A percentile compares a stretch with the other conserved stretches of the same genome.
Conservation (phyloP, 139 green algal species). For the Monoraphidium neglectum region DNA sequence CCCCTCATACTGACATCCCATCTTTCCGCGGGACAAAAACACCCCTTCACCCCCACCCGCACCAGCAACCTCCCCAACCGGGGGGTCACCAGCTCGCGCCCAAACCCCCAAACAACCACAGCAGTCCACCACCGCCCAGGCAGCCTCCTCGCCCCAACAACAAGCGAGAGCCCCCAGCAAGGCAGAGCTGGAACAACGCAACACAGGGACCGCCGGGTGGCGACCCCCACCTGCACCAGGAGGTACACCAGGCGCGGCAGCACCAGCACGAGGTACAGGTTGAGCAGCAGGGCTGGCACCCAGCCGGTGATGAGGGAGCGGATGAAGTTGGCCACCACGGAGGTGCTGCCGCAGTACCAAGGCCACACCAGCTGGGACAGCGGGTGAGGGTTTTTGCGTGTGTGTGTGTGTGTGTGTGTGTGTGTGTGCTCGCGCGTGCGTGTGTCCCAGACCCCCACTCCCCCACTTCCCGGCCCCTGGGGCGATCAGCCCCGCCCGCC, state of each 20-base stretch:
- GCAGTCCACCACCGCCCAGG: too few species aligned
- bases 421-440: neutral
- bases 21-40: too few species aligned
- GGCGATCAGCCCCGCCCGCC: too few species aligned
- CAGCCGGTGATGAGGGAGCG: constrained; percentile 70
- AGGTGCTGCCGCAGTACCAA: constrained; percentile 65
- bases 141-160: too few species aligned
- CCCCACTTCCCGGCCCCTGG: too few species aligned
- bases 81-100: too few species aligned
- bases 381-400: neutral
- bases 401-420: neutral
- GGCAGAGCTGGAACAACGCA: neutral
- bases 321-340: constrained; percentile 32
- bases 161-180: neutral
- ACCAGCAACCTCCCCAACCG: too few species aligned
- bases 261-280: constrained; percentile 81
- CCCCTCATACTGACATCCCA: too few species aligned
- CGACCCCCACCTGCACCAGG: constrained; percentile 54
- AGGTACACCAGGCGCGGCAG: constrained; percentile 69
- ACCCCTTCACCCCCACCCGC: too few species aligned
- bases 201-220: neutral
- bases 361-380: neutral
- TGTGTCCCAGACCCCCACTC: neutral
- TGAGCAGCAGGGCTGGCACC: constrained; percentile 75
- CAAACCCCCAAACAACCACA: too few species aligned